These are phyloP conservation scores for Candolleomyces aberdarensis DNA, from an alignment of 768 basidiomycete genomes.

Conservation along the genomic window DNA sequence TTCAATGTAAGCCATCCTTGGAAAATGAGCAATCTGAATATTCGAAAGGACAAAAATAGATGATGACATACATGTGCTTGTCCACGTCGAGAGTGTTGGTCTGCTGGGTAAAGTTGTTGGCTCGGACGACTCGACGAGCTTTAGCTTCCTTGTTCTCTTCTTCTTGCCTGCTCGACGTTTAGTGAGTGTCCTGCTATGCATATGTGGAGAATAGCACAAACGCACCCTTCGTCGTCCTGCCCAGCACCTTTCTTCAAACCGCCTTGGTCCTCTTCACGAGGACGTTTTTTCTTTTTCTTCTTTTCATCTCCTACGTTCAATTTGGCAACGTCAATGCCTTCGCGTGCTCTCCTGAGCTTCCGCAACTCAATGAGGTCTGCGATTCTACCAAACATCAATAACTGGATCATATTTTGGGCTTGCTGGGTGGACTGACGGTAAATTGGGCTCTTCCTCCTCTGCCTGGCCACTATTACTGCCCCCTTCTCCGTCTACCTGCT, in stretches of 20 bases:
- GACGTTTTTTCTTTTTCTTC: constrained; percentile 59
- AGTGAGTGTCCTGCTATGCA: background rate
- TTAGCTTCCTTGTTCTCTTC: constrained; percentile 66
- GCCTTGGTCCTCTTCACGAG: constrained; percentile 48
- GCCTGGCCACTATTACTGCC: background rate
- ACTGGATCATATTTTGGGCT: background rate
- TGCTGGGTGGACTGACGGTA: constrained; percentile 46
- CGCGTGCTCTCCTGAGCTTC: constrained; percentile 65
- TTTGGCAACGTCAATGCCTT: constrained; percentile 84
- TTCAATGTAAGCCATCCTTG: constrained; percentile 97
- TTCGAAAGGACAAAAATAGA: background rate
- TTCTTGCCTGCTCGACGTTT: constrained; percentile 36
- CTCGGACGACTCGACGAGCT: constrained; percentile 69
- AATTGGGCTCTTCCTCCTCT: constrained; percentile 38
- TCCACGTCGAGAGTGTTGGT: constrained; percentile 95
- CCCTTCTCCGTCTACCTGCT: constrained; percentile 12
- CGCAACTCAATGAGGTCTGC: constrained; percentile 84
- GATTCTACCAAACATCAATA: constrained; percentile 41
- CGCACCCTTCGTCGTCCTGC: constrained; percentile 63
- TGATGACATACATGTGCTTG: constrained; percentile 84
- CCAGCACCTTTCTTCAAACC: constrained; percentile 54
- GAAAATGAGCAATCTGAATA: background rate
- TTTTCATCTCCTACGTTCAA: constrained; percentile 81
- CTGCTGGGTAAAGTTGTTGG: constrained; percentile 96
- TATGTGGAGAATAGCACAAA: constrained; percentile 9